These are phyloP conservation scores for Trichoderma parareesei DNA, from an alignment of 495 filamentous ascomycete genomes.

Conservation along the genomic window DNA sequence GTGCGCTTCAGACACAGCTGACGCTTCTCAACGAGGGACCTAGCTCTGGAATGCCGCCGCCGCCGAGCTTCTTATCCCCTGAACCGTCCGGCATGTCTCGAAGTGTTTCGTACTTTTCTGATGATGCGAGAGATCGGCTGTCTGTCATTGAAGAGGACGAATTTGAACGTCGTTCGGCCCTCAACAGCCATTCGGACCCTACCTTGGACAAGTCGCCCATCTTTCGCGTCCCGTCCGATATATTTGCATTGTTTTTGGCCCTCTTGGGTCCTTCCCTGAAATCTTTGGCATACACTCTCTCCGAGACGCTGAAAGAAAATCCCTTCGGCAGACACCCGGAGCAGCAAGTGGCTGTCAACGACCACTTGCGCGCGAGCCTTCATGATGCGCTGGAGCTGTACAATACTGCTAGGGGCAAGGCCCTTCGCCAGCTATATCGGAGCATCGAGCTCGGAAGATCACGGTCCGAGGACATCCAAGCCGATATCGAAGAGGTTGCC, in stretches of 20 bases:
- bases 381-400: constrained; percentile 73
- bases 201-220: constrained; percentile 16
- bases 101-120: constrained; percentile 24
- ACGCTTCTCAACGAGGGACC: constrained; percentile 60
- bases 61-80: constrained; percentile 24
- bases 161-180: background rate
- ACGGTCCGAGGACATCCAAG: constrained; percentile 63
- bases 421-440: constrained; percentile 70
- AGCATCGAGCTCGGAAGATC: constrained; percentile 59
- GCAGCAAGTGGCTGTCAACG: constrained; percentile 63
- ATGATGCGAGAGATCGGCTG: constrained; percentile 32
- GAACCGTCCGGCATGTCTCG: constrained; percentile 13
- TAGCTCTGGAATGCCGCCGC: constrained; percentile 11
- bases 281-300: constrained; percentile 82
- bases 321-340: constrained; percentile 63
- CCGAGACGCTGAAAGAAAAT: constrained; percentile 78
- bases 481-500: constrained; percentile 92
- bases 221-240: constrained; percentile 56
- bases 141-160: constrained; percentile 40
- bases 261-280: constrained; percentile 93
- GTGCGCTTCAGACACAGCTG: constrained; percentile 85
- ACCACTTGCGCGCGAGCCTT: constrained; percentile 69
- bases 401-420: constrained; percentile 60
- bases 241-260: constrained; percentile 80
- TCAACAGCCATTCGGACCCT: constrained; percentile 8